Percentiles rank a stretch among this genome's conserved stretches.
Evolutionary conservation across 176 grass and related monocot genomes (phyloP).

Genomic region (Aegilops umbellulata): DNA sequence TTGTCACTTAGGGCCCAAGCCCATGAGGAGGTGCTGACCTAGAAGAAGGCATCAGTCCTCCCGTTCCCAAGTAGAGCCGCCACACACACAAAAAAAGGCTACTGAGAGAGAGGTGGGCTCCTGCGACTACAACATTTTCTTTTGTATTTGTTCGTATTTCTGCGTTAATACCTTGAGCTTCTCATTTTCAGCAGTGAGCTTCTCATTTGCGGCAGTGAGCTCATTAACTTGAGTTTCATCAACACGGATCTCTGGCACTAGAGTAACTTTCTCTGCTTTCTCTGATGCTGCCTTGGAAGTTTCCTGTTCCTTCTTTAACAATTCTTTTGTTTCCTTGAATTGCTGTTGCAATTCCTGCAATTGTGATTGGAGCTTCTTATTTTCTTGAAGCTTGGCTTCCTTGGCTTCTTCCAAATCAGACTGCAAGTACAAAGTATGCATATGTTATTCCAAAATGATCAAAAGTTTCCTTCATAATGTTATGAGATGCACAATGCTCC

Average conservation of each 20-base stretch:
- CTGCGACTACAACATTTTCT: too few species aligned
- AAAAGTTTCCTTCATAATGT: neutral
- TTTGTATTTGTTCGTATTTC: slow-evolving; percentile 6
- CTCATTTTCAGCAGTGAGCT: slow-evolving; percentile 77
- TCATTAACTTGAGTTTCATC: slow-evolving; percentile 61
- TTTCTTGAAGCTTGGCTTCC: slow-evolving; percentile 85
- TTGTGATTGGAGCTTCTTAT: slow-evolving; percentile 56
- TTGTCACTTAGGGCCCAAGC: too few species aligned
- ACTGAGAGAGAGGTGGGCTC: too few species aligned
- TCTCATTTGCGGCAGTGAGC: slow-evolving; percentile 74
- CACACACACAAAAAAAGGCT: too few species aligned
- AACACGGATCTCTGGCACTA: slow-evolving; percentile 56
- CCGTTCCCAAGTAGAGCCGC: too few species aligned
- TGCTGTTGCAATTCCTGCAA: slow-evolving; percentile 65
- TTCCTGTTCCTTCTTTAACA: slow-evolving; percentile 59
- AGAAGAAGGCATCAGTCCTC: too few species aligned
- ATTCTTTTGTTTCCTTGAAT: slow-evolving; percentile 62
- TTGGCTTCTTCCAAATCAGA: slow-evolving; percentile 86
- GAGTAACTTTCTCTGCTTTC: slow-evolving; percentile 59
- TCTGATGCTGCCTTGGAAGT: slow-evolving; percentile 54
- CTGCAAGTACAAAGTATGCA: slow-evolving; percentile 42
- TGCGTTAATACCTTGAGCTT: slow-evolving; percentile 65
- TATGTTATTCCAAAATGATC: neutral
- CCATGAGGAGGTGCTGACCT: too few species aligned
- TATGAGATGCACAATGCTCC: neutral